Percentiles rank a stretch among this genome's conserved stretches.
These are phyloP conservation scores for Saturnispora saitoi DNA, from an alignment of 805 yeast species.

Conservation along the genomic window DNA sequence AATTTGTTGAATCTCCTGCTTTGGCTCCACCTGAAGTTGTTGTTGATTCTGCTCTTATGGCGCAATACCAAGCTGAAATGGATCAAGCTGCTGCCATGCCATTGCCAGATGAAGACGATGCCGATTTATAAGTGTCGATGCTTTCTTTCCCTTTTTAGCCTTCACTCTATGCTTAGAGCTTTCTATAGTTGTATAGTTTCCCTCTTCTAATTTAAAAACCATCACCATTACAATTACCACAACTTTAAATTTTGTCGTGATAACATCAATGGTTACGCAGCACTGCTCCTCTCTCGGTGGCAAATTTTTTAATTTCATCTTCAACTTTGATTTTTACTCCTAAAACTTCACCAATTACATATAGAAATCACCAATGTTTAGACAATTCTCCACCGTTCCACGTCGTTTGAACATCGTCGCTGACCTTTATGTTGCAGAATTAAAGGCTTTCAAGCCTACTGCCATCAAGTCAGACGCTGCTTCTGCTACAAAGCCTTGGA, in stretches of 20 bases:
- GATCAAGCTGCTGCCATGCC: conserved; percentile 99
- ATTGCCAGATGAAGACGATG: conserved; percentile 99
- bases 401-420: conserved; percentile 49
- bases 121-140: conserved; percentile 56
- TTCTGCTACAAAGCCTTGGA: conserved; percentile 75
- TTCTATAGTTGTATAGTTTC: background rate
- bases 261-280: no score
- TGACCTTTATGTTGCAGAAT: conserved; percentile 79
- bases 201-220: no score
- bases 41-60: conserved; percentile 94
- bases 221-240: no score
- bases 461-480: conserved; percentile 70
- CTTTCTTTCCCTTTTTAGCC: background rate
- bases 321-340: background rate
- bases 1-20: conserved; percentile 98
- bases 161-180: background rate
- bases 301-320: background rate
- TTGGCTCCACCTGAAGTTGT: conserved; percentile 99
- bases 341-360: background rate
- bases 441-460: conserved; percentile 83
- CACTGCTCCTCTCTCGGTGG: no score
- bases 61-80: conserved; percentile 98
- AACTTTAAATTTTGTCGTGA: no score
- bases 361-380: conserved; percentile 13
- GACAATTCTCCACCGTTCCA: conserved; percentile 22